phyloP scores from a whole-genome alignment of 148 eudicot genomes.

The Amaranthus cruentus region DNA sequence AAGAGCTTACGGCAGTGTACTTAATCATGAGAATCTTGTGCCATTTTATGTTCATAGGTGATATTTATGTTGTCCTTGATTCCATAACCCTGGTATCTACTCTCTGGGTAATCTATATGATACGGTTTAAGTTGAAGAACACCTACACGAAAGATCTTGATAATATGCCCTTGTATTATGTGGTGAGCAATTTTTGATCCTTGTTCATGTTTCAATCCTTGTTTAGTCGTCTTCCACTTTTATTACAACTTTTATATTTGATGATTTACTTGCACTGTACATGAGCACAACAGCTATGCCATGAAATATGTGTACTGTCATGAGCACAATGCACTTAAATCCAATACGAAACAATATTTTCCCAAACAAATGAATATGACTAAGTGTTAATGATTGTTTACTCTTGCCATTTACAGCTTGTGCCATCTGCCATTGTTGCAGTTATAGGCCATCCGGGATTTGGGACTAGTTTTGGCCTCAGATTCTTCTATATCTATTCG shows the following conservation, averaged over 20 bases:
- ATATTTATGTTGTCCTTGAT: slow-evolving; percentile 62
- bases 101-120: slow-evolving; percentile 80
- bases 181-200: slow-evolving; percentile 32
- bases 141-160: slow-evolving; percentile 57
- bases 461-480: too few species aligned
- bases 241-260: too few species aligned
- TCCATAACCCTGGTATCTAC: slow-evolving; percentile 46
- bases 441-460: slow-evolving; percentile 47
- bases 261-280: too few species aligned
- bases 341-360: too few species aligned
- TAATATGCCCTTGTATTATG: slow-evolving; percentile 43
- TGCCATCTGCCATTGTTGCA: slow-evolving; percentile 54
- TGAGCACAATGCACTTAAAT: too few species aligned
- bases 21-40: slow-evolving; percentile 46
- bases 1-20: slow-evolving; percentile 72
- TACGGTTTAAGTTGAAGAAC: slow-evolving; percentile 58
- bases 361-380: too few species aligned
- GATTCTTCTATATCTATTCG: slow-evolving; percentile 57
- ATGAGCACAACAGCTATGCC: too few species aligned
- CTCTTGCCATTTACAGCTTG: slow-evolving; percentile 32
- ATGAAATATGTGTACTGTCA: too few species aligned
- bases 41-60: slow-evolving; percentile 43
- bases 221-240: too few species aligned
- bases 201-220: not conserved
- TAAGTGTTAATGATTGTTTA: too few species aligned